A percentile compares a stretch with the other conserved stretches of the same genome.
phyloP scores from a whole-genome alignment of 78 protist genomes.

The Dictyostelium intermedium region DNA sequence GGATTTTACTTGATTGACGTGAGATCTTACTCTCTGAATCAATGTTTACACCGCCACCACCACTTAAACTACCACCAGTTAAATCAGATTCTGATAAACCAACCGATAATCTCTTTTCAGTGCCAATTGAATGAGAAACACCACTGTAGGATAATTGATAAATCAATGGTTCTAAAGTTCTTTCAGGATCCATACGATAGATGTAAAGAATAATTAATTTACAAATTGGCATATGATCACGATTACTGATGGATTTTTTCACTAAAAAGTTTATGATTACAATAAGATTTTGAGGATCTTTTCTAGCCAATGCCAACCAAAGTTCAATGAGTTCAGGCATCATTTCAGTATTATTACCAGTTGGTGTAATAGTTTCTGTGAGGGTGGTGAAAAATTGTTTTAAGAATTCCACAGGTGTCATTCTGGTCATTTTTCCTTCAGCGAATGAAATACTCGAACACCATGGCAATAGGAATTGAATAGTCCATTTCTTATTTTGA shows the following conservation, averaged over 20 bases:
- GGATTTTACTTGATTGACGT: conserved; percentile 20
- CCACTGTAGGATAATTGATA: conserved; percentile 46
- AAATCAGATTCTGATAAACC: background rate
- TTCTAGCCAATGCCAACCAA: conserved; percentile 54
- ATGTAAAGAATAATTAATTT: conserved; percentile 26
- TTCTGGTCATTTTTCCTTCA: conserved; percentile 14
- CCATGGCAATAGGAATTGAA: conserved; percentile 69
- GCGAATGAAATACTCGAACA: conserved; percentile 21
- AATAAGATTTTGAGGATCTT: conserved; percentile 22
- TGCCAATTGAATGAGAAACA: background rate
- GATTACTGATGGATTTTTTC: conserved; percentile 32
- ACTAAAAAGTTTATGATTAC: conserved; percentile 57
- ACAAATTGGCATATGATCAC: conserved; percentile 53
- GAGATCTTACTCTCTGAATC: background rate
- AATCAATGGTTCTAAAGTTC: conserved; percentile 49
- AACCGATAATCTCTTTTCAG: background rate
- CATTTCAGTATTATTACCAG: conserved; percentile 33
- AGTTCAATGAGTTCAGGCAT: conserved; percentile 53
- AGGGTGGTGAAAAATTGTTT: conserved; percentile 4
- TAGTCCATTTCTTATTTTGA: conserved; percentile 39
- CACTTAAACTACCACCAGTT: background rate
- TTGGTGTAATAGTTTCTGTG: conserved; percentile 12
- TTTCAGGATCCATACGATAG: conserved; percentile 36
- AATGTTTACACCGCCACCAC: background rate
- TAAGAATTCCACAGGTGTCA: conserved; percentile 28